Conservation (phyloP, 23 red algal species). For the Gracilaria gracilis region DNA sequence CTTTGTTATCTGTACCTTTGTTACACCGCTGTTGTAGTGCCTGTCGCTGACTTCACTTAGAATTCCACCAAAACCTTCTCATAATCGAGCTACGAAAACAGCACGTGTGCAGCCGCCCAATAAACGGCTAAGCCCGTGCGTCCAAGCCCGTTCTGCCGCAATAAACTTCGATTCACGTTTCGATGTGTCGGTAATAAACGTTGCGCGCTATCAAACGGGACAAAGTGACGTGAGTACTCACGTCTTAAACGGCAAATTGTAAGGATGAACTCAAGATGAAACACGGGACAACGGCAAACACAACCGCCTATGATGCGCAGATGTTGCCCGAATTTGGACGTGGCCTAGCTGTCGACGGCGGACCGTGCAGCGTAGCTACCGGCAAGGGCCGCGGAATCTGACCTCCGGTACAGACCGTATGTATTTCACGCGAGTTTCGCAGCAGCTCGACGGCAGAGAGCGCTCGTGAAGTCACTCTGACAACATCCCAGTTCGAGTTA, state of each 20-base stretch:
- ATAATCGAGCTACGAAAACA: neutral
- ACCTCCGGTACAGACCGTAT: too few species aligned
- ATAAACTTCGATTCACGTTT: neutral
- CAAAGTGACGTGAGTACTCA: constrained; percentile 1
- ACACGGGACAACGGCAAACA: neutral
- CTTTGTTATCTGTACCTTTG: neutral
- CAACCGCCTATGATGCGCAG: neutral
- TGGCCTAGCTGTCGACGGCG: neutral
- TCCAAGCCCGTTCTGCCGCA: neutral
- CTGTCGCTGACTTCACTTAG: neutral
- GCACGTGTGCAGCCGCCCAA: neutral
- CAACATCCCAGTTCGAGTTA: too few species aligned
- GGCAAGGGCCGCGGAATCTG: too few species aligned
- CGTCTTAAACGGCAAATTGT: neutral
- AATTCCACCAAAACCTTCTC: neutral
- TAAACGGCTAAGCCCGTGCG: neutral
- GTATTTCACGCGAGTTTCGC: too few species aligned
- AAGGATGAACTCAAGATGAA: neutral
- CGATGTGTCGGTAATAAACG: neutral
- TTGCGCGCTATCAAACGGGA: neutral
- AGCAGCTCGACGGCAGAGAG: too few species aligned
- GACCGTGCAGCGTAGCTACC: neutral
- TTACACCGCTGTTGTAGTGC: neutral
- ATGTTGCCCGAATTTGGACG: neutral
- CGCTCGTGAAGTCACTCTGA: too few species aligned